Evolutionary conservation across 78 protist genomes (phyloP), one percentile per base, ranked within the genome.

Genomic region (Chrysochromulina tobinii): DNA sequence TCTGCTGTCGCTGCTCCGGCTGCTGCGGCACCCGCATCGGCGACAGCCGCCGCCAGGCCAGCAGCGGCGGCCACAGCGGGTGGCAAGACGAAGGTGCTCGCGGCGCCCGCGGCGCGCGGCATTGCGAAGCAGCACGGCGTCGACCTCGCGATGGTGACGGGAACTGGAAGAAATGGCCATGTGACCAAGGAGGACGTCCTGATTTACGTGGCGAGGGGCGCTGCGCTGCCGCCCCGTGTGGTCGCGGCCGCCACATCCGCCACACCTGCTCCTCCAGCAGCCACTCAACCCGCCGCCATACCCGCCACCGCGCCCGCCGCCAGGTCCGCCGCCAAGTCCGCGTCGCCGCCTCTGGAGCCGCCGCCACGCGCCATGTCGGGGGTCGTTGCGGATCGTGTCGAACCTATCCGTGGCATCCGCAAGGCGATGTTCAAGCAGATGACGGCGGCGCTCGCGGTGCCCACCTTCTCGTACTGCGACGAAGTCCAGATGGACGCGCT

Each of bases 81-180:
- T 21, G 68, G 64, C 27, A 83, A 54, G 14, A 50, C 54, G 27
- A 92, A 93, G 90, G 95, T 81, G 21, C 89, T 96, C 81, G 96
- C 98, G 25, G 94, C 98, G 27, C 99, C 99, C 12, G 95, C 99
- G 4, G 96, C 96, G 11, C 92, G 99, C 9, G 90, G 94, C 58
- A 48, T 97, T 17, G 98, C 96, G 6, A 79, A 81, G 57, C 92
- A 95, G 77, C 55, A 97, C 89, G 55, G n/a, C n/a, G 5, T 98
- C 48, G 93, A 95, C 66, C 72, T 98, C 51, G 20, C 73, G 21
- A 75, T 91, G 83, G 9, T 96, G 50, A 20, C 75, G 2, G 92
- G 85, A 48, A 92, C 94, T 11, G 99, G 98, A 27, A 89, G 90
- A 61, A 95, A 94, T 17, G 99, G 99, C 4, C 95, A 98, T 57